These are phyloP conservation scores for Leucaena leucocephala DNA, from an alignment of 306 rosid genomes.

Conservation along the genomic window DNA sequence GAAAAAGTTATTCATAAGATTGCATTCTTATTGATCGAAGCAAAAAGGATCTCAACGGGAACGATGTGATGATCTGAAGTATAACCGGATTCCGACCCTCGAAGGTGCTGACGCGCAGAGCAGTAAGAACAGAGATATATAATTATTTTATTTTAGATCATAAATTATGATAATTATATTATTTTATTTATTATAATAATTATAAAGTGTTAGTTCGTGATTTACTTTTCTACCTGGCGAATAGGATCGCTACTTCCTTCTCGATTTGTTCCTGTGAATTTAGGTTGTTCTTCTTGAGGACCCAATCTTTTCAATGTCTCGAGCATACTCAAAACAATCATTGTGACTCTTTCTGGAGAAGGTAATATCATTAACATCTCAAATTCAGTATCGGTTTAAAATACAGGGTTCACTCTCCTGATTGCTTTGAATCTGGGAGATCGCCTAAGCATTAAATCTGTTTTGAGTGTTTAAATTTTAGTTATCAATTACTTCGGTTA, in stretches of 20 bases:
- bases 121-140: no score
- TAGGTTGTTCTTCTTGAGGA: constrained; percentile 5
- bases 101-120: no score
- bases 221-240: constrained; percentile 23
- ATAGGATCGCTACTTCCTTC: constrained; percentile 12
- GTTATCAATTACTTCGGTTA: neutral
- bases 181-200: constrained; percentile 3
- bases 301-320: neutral
- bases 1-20: neutral
- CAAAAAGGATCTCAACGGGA: neutral
- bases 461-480: neutral
- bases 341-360: constrained; percentile 1
- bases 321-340: neutral
- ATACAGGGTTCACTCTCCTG: constrained; percentile 15
- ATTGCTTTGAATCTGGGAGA: constrained; percentile 14
- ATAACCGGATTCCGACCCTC: no score
- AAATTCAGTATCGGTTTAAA: constrained; percentile 4
- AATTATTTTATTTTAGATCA: neutral
- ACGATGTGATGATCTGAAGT: no score
- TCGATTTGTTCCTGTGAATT: constrained; percentile 2
- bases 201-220: constrained; percentile 3
- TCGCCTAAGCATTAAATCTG: neutral
- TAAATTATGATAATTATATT: neutral
- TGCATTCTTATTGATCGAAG: neutral
- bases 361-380: constrained; percentile 6